Evolutionary conservation across 2,329 filamentous ascomycete species (phyloP).

Genomic region (Talaromyces rugulosus): DNA sequence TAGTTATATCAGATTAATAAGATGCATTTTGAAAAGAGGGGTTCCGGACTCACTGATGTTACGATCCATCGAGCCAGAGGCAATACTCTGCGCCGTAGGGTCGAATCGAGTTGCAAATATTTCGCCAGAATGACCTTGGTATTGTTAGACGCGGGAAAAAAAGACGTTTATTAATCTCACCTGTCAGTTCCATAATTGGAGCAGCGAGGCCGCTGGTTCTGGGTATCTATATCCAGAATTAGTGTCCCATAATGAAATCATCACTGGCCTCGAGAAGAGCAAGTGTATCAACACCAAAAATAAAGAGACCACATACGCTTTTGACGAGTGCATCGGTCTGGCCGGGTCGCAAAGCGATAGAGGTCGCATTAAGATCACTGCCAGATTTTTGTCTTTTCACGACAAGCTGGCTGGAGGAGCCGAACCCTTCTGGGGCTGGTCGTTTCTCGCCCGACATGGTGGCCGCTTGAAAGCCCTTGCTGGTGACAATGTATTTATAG

Average conservation of each 20-base stretch:
- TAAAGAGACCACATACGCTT: slow-evolving; percentile 49
- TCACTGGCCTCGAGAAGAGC: not conserved
- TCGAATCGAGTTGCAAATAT: slow-evolving; percentile 90
- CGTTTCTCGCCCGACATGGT: slow-evolving; percentile 88
- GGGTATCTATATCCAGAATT: slow-evolving; percentile 54
- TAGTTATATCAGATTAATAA: not conserved
- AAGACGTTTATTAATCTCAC: slow-evolving; percentile 46
- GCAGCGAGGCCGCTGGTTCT: slow-evolving; percentile 81
- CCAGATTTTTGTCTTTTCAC: slow-evolving; percentile 85
- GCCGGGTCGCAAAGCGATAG: slow-evolving; percentile 53
- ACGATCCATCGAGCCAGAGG: slow-evolving; percentile 92
- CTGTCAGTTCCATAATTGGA: slow-evolving; percentile 89
- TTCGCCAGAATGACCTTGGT: slow-evolving; percentile 65
- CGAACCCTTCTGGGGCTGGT: slow-evolving; percentile 78
- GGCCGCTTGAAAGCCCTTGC: not conserved
- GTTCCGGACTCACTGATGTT: slow-evolving; percentile 65
- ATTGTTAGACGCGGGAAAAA: not conserved
- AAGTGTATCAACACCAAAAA: not conserved
- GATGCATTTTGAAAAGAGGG: not conserved
- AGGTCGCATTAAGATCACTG: slow-evolving; percentile 53
- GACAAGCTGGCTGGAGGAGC: slow-evolving; percentile 67
- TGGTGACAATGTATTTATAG: not conserved
- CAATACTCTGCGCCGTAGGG: slow-evolving; percentile 79
- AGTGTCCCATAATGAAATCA: not conserved
- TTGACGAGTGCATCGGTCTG: slow-evolving; percentile 63